Conservation (phyloP, 257 asterid species). For the Anisodus acutangulus region DNA sequence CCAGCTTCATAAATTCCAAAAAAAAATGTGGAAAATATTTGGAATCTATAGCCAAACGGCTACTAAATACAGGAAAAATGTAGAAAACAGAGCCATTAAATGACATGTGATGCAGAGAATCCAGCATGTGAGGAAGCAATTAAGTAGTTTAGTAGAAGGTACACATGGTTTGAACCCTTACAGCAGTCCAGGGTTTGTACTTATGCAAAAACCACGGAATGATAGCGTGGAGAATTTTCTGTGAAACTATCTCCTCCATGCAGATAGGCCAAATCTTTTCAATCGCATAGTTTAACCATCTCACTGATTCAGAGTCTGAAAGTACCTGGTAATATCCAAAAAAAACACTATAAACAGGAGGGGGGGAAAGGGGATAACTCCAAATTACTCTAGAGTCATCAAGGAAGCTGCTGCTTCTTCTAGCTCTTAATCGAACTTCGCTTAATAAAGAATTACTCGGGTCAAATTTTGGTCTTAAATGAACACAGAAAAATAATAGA, state of each 20-base stretch:
- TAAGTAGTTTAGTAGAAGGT: background rate
- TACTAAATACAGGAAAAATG: background rate
- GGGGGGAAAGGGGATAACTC: background rate
- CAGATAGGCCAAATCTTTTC: conserved; percentile 94
- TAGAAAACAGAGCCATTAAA: background rate
- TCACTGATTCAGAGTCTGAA: conserved; percentile 80
- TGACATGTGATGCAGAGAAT: background rate
- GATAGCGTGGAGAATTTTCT: conserved; percentile 84
- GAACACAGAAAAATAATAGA: background rate
- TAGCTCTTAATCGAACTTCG: background rate
- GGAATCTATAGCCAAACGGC: too few species aligned
- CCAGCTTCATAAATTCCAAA: too few species aligned
- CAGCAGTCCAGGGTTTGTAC: conserved; percentile 99
- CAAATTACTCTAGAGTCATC: background rate
- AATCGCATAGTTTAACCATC: conserved; percentile 87
- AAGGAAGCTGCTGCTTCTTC: background rate
- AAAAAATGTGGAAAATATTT: too few species aligned
- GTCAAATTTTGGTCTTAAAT: background rate
- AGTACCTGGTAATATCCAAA: conserved; percentile 59
- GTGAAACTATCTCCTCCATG: conserved; percentile 95
- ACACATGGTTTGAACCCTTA: conserved; percentile 42
- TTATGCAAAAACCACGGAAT: conserved; percentile 94
- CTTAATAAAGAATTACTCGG: background rate
- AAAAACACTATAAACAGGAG: background rate
- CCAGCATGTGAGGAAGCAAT: background rate